Conservation (phyloP, 768 basidiomycete genomes). For the Lactarius quietus region DNA sequence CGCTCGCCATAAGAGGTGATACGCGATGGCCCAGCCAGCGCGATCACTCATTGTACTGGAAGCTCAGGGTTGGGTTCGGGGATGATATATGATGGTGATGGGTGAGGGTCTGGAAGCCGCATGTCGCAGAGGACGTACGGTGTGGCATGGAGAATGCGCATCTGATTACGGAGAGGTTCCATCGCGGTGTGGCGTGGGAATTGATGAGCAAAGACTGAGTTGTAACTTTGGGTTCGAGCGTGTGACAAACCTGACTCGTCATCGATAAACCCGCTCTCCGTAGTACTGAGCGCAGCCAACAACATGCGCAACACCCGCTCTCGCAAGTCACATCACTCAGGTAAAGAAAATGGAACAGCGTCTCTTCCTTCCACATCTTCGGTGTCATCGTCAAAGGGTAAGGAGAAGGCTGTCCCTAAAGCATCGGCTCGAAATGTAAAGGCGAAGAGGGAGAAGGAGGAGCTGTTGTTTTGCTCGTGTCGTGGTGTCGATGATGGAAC, state of each 20-base stretch:
- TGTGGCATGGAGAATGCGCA: background rate
- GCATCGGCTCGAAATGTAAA: constrained; percentile 20
- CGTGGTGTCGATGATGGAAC: constrained; percentile 65
- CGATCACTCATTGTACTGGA: background rate
- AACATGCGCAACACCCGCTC: constrained; percentile 25
- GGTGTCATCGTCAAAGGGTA: constrained; percentile 14
- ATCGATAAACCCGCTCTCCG: constrained; percentile 14
- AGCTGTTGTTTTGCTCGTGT: constrained; percentile 53
- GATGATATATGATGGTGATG: background rate
- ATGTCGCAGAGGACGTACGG: background rate
- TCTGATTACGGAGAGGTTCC: background rate
- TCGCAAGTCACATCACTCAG: constrained; percentile 5
- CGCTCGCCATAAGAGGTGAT: background rate
- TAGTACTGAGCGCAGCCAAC: background rate
- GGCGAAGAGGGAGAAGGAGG: constrained; percentile 23
- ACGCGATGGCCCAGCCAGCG: background rate
- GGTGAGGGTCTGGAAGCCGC: background rate
- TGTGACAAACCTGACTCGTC: background rate
- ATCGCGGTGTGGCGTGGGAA: constrained; percentile 20
- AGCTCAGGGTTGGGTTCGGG: background rate
- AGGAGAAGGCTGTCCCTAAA: constrained; percentile 16
- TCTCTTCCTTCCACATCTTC: background rate
- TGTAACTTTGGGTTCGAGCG: constrained; percentile 1
- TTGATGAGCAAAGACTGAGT: background rate
- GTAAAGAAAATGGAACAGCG: constrained; percentile 15